Evolutionary conservation across 2,329 filamentous ascomycete species (phyloP).

Genomic region (Alternaria longipes): DNA sequence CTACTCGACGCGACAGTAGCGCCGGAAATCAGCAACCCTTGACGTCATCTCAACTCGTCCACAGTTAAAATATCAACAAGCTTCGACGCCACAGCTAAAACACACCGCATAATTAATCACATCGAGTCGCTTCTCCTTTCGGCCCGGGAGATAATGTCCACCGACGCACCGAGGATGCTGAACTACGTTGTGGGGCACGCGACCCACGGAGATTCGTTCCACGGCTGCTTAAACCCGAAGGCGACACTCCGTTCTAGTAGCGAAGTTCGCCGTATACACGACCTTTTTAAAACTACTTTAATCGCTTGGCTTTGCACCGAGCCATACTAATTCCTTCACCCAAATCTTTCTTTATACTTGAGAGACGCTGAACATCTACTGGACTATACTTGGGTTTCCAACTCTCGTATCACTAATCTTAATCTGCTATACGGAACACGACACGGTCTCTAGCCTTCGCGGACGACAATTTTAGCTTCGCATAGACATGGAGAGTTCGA

Average conservation of each 20-base stretch:
- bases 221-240: constrained; percentile 15
- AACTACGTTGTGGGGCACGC: constrained; percentile 4
- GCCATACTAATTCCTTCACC: not conserved
- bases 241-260: not conserved
- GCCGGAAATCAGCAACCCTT: not conserved
- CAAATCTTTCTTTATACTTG: not conserved
- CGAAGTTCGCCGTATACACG: not conserved
- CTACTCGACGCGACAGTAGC: constrained; percentile 1
- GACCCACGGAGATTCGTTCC: not conserved
- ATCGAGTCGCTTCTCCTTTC: not conserved
- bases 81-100: constrained; percentile 3
- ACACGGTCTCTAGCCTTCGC: not conserved
- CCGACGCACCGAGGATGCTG: constrained; percentile 8
- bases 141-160: constrained; percentile 2
- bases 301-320: not conserved
- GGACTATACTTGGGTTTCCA: not conserved
- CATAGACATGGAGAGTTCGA: constrained; percentile 10
- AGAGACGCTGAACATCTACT: not conserved
- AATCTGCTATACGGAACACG: not conserved
- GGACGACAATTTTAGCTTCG: not conserved
- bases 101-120: not conserved
- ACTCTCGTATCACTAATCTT: not conserved
- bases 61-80: not conserved
- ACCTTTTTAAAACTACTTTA: not conserved
- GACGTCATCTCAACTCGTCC: constrained; percentile 3